A percentile compares a stretch with the other conserved stretches of the same genome.
phyloP scores from a whole-genome alignment of 345 rosid species.

The Linum trigynum region DNA sequence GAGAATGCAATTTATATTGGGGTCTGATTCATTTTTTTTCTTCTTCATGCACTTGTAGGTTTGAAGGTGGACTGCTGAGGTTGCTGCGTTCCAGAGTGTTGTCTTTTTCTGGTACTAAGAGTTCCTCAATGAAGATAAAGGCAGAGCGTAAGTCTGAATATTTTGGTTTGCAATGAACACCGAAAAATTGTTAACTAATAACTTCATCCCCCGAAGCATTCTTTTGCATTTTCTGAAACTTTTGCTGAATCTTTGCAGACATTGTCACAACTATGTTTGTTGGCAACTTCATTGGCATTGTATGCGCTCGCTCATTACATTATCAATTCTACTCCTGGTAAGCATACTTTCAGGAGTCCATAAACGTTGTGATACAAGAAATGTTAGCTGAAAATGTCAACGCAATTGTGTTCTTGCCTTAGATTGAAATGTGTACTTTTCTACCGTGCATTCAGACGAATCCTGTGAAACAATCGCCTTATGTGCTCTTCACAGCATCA shows the following conservation, averaged over 20 bases:
- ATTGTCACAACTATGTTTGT: conserved; percentile 56
- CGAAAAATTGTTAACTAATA: no score
- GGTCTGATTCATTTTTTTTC: not conserved
- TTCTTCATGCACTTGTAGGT: conserved; percentile 37
- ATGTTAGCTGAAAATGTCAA: no score
- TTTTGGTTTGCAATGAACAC: no score
- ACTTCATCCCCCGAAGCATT: no score
- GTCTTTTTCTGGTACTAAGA: conserved; percentile 21
- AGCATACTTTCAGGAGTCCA: not conserved
- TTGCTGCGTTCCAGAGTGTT: conserved; percentile 43
- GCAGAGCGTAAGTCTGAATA: conserved; percentile 49
- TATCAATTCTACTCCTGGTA: conserved; percentile 98
- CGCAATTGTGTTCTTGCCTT: not conserved
- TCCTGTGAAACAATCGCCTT: no score
- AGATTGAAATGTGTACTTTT: not conserved
- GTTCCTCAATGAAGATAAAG: conserved; percentile 30
- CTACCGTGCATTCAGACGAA: not conserved
- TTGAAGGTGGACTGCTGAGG: conserved; percentile 73
- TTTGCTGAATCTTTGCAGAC: conserved; percentile 40
- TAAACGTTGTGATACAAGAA: no score
- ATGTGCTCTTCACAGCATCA: not conserved
- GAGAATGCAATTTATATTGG: not conserved
- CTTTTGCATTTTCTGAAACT: conserved; percentile 8
- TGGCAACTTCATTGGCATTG: conserved; percentile 86
- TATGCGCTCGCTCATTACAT: conserved; percentile 90